Evolutionary conservation across 176 grass and related monocot genomes (phyloP).

Genomic region (Musa schizocarpa): DNA sequence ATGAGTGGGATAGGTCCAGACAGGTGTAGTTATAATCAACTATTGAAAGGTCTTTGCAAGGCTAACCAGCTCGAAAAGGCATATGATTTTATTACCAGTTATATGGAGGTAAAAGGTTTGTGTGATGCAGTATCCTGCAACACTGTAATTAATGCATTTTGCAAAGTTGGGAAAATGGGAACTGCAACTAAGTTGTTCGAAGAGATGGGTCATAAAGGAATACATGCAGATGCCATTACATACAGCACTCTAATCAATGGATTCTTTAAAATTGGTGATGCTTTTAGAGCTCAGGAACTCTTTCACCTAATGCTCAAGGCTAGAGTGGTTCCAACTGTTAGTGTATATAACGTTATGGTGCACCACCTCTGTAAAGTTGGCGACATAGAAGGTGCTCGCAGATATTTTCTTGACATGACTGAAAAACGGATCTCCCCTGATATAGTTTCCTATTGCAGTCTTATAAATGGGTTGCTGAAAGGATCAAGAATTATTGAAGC

Average conservation of each 20-base stretch:
- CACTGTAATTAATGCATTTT: conserved; percentile 69
- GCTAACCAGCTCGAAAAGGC: conserved; percentile 51
- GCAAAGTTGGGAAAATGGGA: conserved; percentile 45
- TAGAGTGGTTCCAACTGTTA: conserved; percentile 45
- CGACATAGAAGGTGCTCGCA: conserved; percentile 39
- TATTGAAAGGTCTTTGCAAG: conserved; percentile 72
- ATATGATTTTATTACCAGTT: conserved; percentile 47
- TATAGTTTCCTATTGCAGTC: conserved; percentile 51
- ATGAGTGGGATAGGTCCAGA: conserved; percentile 56
- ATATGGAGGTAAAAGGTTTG: conserved; percentile 60
- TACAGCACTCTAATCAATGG: conserved; percentile 69
- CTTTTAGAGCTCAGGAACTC: conserved; percentile 47
- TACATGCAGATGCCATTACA: conserved; percentile 51
- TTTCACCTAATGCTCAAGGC: conserved; percentile 54
- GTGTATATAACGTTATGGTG: conserved; percentile 60
- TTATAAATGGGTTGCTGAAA: conserved; percentile 36
- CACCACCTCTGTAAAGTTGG: conserved; percentile 51
- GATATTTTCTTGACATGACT: conserved; percentile 44
- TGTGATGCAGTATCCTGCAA: conserved; percentile 68
- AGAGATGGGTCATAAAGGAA: conserved; percentile 65
- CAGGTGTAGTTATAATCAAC: conserved; percentile 50
- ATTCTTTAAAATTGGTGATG: conserved; percentile 38
- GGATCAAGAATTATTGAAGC: conserved; percentile 44
- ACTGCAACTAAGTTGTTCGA: conserved; percentile 54
- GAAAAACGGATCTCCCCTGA: conserved; percentile 38